A percentile compares a stretch with the other conserved stretches of the same genome.
phyloP scores from a whole-genome alignment of 139 green algal genomes.

The Chlamydomonas incerta region DNA sequence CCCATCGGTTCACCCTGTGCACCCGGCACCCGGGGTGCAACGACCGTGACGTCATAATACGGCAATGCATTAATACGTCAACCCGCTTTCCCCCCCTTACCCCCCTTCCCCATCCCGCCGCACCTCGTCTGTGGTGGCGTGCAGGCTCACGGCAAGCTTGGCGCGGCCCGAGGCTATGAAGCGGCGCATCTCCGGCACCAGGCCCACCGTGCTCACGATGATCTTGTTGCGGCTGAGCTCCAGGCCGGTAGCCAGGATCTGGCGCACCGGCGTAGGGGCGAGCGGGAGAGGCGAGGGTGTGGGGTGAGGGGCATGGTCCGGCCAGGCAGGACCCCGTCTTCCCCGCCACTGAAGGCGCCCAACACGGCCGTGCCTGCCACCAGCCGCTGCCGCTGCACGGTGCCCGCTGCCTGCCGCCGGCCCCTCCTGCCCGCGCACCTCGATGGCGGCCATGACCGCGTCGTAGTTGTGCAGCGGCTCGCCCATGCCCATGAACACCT shows the following conservation, averaged over 20 bases:
- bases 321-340: no score
- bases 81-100: neutral
- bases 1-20: no score
- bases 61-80: no score
- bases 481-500: constrained; percentile 85
- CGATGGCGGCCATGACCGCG: constrained; percentile 75
- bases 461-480: constrained; percentile 90
- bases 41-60: no score
- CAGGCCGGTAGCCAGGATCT: constrained; percentile 37
- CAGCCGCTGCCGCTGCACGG: no score
- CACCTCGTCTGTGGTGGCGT: constrained; percentile 92
- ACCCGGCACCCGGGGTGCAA: no score
- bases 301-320: no score
- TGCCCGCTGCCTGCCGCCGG: neutral
- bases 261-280: no score
- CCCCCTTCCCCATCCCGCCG: neutral
- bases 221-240: constrained; percentile 55
- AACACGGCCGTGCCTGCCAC: no score
- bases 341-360: no score
- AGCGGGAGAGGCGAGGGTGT: no score
- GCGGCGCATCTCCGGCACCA: constrained; percentile 82
- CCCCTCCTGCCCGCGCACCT: constrained; percentile 55
- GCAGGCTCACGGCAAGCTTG: constrained; percentile 89
- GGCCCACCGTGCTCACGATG: constrained; percentile 86
- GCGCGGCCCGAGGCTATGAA: constrained; percentile 63